Evolutionary conservation across 1,284 basidiomycete species (phyloP).

Genomic region (Somion occarium): DNA sequence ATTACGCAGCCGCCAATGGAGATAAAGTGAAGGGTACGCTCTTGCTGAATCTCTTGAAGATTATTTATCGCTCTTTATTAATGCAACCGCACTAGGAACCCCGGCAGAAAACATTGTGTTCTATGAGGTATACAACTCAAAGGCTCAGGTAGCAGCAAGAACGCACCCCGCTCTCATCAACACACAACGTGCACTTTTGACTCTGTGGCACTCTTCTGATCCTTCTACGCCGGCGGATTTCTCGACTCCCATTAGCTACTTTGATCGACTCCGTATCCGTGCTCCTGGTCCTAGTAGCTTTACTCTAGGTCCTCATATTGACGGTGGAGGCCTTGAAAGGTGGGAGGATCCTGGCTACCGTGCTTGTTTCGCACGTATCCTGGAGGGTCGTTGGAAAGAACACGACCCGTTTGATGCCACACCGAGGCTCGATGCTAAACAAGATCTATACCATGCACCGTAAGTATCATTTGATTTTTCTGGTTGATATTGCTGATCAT

Average conservation of each 20-base stretch:
- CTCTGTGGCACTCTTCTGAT: slow-evolving; percentile 51
- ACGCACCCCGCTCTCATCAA: slow-evolving; percentile 47
- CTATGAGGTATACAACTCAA: slow-evolving; percentile 70
- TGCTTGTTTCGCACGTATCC: slow-evolving; percentile 50
- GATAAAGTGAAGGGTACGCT: slow-evolving; percentile 44
- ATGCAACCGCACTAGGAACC: slow-evolving; percentile 40
- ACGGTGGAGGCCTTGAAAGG: slow-evolving; percentile 71
- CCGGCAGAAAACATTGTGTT: slow-evolving; percentile 67
- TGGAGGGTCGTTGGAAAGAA: slow-evolving; percentile 48
- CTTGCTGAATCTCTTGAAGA: neutral
- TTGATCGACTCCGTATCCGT: slow-evolving; percentile 72
- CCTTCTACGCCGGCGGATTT: slow-evolving; percentile 42
- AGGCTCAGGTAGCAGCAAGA: slow-evolving; percentile 51
- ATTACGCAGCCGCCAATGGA: slow-evolving; percentile 52
- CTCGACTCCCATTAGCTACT: slow-evolving; percentile 63
- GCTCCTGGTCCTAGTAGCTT: slow-evolving; percentile 64
- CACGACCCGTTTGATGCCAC: slow-evolving; percentile 57
- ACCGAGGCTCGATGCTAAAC: slow-evolving; percentile 46
- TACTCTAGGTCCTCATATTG: slow-evolving; percentile 68
- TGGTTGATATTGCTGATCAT: neutral
- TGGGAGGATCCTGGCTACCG: slow-evolving; percentile 73
- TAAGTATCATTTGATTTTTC: slow-evolving; percentile 23
- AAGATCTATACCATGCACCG: slow-evolving; percentile 53
- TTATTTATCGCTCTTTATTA: neutral
- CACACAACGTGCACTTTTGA: slow-evolving; percentile 52